These are phyloP conservation scores for Clarireedia sp. DNA, from an alignment of 2,329 filamentous ascomycete species.

Conservation along the genomic window DNA sequence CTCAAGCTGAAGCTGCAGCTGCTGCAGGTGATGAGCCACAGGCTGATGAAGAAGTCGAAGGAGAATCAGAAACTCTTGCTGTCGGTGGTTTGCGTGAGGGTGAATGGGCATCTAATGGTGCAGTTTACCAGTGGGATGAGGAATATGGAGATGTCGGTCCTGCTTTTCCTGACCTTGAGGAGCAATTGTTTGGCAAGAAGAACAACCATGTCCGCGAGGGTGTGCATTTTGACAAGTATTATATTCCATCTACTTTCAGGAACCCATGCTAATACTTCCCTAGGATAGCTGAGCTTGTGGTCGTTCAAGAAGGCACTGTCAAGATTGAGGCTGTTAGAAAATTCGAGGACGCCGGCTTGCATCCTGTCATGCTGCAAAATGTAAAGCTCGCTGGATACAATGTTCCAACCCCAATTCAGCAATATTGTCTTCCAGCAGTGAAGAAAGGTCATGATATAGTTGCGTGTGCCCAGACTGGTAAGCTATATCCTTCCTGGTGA, in stretches of 20 bases:
- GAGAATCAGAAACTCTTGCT: slow-evolving; percentile 1
- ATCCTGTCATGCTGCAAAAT: slow-evolving; percentile 76
- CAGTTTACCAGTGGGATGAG: slow-evolving; percentile 73
- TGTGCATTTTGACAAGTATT: slow-evolving; percentile 56
- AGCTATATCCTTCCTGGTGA: slow-evolving; percentile 24
- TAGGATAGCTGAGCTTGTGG: slow-evolving; percentile 48
- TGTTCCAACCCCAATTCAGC: slow-evolving; percentile 77
- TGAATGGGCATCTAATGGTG: slow-evolving; percentile 25
- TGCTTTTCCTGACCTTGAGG: slow-evolving; percentile 59
- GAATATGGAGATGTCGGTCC: slow-evolving; percentile 83
- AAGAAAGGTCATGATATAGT: slow-evolving; percentile 72
- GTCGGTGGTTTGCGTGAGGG: slow-evolving; percentile 20
- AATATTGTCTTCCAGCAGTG: slow-evolving; percentile 75
- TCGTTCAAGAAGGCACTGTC: slow-evolving; percentile 48
- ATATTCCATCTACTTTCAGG: background rate
- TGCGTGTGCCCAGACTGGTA: slow-evolving; percentile 87
- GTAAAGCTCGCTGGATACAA: slow-evolving; percentile 64
- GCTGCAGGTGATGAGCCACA: background rate
- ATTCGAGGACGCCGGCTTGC: slow-evolving; percentile 73
- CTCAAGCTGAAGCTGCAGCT: slow-evolving; percentile 7
- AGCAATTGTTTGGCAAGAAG: slow-evolving; percentile 58
- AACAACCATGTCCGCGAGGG: slow-evolving; percentile 45
- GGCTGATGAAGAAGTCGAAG: background rate
- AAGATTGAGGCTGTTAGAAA: slow-evolving; percentile 43
- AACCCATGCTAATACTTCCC: slow-evolving; percentile 15